Evolutionary conservation across 1,139 yeast species (phyloP), one percentile per base, ranked within the genome.

Genomic region (Geotrichum histeridarum): DNA sequence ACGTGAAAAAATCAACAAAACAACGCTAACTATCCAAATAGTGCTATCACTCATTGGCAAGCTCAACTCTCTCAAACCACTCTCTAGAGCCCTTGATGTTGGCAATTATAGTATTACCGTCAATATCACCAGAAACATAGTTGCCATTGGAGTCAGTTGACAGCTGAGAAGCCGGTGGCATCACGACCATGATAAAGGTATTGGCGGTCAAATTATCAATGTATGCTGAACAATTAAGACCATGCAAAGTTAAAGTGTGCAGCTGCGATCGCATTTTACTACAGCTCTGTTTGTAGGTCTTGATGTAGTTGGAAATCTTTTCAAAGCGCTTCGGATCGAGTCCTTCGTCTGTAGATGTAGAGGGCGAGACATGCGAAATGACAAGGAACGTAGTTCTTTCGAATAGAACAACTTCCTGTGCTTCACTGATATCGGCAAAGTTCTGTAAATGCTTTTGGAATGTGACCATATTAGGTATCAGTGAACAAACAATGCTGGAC

Each of bases 301-400:
- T 93, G 75, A 93, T 89, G 56, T 91, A 90, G 68, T 90, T 91
- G 39, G 95, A 86, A 35, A 93, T 90, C 69, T 91, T 91, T 67
- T 93, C 99, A 66, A 91, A 93, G 62, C 98, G 75, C 65, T 91
- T 90, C 3, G 98, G 96, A 67, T 90, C 98, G 58, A 83, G 35
- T 36, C 57, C 38, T 49, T 57, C 44, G 47, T 39, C 45, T 9
- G 39, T 42, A 6, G 56, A 58, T 8, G 51, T 54, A 39, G 57
- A 50, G 18, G 57, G 55, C 11, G 71, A 63, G 15, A 71, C 75
- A 60, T 80, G 83, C 43, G 96, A 86, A 33, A 93, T 89, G 43
- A 93, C 97, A 61, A 93, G 73, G 63, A 93, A 93, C 0, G 99
- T 93, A 0, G 97, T 88, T 64, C 89, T 86, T 67, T 93, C 99